These are phyloP conservation scores for Astragalus membranaceus DNA, from an alignment of 306 rosid species.

Conservation along the genomic window DNA sequence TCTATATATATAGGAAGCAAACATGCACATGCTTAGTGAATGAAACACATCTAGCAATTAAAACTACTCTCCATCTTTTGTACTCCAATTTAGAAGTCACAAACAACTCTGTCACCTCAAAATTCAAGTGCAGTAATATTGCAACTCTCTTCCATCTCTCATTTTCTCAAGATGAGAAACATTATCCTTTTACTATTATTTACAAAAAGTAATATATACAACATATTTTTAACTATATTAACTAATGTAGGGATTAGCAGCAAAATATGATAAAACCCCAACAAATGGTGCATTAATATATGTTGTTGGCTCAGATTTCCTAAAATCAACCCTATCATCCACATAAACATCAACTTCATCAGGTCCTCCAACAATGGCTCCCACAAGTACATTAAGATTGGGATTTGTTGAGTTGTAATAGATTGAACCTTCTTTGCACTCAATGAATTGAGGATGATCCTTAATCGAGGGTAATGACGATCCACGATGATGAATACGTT, in stretches of 20 bases:
- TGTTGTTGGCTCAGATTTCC: slow-evolving; percentile 77
- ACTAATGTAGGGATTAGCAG: slow-evolving; percentile 45
- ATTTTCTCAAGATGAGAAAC: slow-evolving; percentile 53
- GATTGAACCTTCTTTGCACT: slow-evolving; percentile 63
- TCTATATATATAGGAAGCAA: neutral
- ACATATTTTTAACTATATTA: neutral
- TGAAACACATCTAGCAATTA: neutral
- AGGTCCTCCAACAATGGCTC: slow-evolving; percentile 84
- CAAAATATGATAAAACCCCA: slow-evolving; percentile 64
- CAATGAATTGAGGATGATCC: slow-evolving; percentile 52
- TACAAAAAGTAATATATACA: slow-evolving; percentile 7
- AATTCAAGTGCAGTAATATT: neutral
- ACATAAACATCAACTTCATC: slow-evolving; percentile 54
- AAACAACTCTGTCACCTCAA: neutral
- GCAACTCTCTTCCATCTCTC: slow-evolving; percentile 39
- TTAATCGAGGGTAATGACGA: slow-evolving; percentile 69
- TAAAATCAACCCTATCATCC: slow-evolving; percentile 64
- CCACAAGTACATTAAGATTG: slow-evolving; percentile 61
- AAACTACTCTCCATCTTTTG: neutral
- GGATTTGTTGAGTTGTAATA: slow-evolving; percentile 61
- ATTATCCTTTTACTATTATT: slow-evolving; percentile 2
- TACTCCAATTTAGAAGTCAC: neutral
- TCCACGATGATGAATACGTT: slow-evolving; percentile 75
- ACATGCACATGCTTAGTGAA: neutral
- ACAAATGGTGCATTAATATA: slow-evolving; percentile 89